Evolutionary conservation across 352 stramenopile genomes (phyloP), one percentile per base, ranked within the genome.

Genomic region (Plasmopara halstedii): DNA sequence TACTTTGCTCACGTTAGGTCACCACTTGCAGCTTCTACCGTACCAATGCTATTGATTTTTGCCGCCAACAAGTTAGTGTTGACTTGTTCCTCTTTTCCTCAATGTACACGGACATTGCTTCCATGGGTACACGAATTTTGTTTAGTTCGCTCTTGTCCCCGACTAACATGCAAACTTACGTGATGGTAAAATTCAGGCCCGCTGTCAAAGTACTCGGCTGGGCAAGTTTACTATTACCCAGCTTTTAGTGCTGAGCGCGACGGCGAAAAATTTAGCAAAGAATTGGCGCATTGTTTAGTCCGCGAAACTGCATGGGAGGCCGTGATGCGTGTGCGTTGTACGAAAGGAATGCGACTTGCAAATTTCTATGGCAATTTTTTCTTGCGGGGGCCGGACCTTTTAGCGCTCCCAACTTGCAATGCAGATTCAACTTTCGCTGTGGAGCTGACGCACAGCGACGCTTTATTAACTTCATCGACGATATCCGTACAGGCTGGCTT

Each of bases 281-380:
- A 99, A 56, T 60, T 99, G 4, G 61, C 76, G 9, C 88, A 96
- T 46, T 88, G 73, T 9, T 67, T 99, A 23, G 95, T 84, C 11
- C 82, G 96, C 31, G 79, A 95, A 42, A 99, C 94, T 29, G 84
- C 74, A 6, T 97, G 88, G 61, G 96, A 99, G 64, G 87, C 90
- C 4, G 96, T 99, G 21, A 97, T 99, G 82, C 85, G 96, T 48
- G 94, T 99, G 54, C 91, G 96, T 35, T 97, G 87, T 58, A 98
- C 95, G 11, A 94, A 97, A 64, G 95, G 95, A 53, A 97, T 99
- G 83, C 85, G 92, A n/a, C 86, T 99, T 36, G 83, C 80, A 22
- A 98, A 97, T 58, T 99, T 99, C 62, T 98, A 99, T 67, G 97
- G 97, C 57, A 99, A 99, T 62, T 98, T 98, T 55, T 98, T 97